Base-by-base conservation (phyloP, 768 basidiomycete genomes). In the Boletus vinaceobasis region DNA sequence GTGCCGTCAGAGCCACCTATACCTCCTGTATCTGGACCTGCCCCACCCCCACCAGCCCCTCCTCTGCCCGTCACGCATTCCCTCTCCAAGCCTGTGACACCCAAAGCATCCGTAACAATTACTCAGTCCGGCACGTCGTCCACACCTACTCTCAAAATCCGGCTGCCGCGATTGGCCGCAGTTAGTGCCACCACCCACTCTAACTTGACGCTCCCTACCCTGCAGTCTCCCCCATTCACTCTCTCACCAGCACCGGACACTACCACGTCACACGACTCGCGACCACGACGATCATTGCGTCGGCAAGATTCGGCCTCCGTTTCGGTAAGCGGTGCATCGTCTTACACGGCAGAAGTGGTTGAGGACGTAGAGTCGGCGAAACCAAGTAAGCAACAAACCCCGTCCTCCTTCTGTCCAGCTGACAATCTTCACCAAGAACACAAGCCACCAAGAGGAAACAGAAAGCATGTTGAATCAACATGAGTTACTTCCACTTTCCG, bases 121-220 rank as follows among this genome's bases (percentile, higher is more conserved):
- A 71, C 71, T 13, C 71, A 71, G 35, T 70, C 70, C 2, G 53
- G 55, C 35, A 56, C 65, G 40, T 71, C 70, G 8, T 60, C 70
- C 27, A 71, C 71, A 10, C 71, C 70, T 39, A 71, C 70, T 19
- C 65, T 71, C 27, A 71, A 71, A 60, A 71, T 71, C 29, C 67
- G 70, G 55, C 46, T 71, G 48, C 70, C 70, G 36, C 67, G 69
- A 46, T 47, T 71, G 38, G 63, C 67, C 23, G 63, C 69, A 27
- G 69, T 72, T 27, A 72, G 60, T 31, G 40, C 61, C 11, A 59
- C 65, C 29, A 50, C 60, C 37, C 66, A 70, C 11, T 55, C 69
- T 15, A 67, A 46, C 55, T 33, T 50, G 56, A 55, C 46, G n/a
- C 32, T 47, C 5, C 58, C 66, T 43, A 31, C 56, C 23, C 40